A percentile compares a stretch with the other conserved stretches of the same genome.
Evolutionary conservation across 2,329 filamentous ascomycete species (phyloP).

Genomic region (Stenocarpella maydis): DNA sequence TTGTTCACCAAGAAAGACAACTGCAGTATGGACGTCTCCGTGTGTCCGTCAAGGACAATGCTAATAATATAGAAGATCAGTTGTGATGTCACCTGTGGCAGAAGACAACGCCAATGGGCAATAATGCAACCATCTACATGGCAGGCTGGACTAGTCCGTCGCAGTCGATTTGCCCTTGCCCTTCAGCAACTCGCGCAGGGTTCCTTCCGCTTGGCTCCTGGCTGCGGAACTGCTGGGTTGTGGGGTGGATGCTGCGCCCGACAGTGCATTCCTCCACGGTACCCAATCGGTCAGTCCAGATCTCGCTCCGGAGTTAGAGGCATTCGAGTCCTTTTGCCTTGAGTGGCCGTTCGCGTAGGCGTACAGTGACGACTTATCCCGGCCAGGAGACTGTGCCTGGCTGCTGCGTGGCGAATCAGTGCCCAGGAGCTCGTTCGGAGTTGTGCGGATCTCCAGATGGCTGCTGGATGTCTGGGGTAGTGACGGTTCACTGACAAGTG

Average conservation of each 20-base stretch:
- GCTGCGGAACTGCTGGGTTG: constrained; percentile 2
- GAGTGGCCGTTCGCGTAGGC: constrained; percentile 38
- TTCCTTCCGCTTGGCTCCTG: constrained; percentile 63
- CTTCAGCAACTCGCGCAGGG: constrained; percentile 60
- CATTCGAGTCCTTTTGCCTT: constrained; percentile 39
- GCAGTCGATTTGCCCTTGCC: constrained; percentile 41
- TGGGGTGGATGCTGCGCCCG: constrained; percentile 37
- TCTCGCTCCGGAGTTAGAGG: constrained; percentile 44
- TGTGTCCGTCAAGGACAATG: neutral
- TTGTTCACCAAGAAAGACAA: neutral
- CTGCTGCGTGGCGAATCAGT: constrained; percentile 37
- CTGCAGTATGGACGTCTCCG: neutral
- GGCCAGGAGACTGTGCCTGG: constrained; percentile 41
- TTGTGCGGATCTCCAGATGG: constrained; percentile 56
- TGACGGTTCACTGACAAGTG: constrained; percentile 64
- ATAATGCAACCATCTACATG: neutral
- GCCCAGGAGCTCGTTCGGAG: constrained; percentile 40
- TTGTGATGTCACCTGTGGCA: neutral
- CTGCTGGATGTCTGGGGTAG: constrained; percentile 63
- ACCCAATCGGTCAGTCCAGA: constrained; percentile 56
- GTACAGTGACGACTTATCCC: constrained; percentile 31
- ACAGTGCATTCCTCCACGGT: constrained; percentile 49
- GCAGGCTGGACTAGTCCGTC: constrained; percentile 10
- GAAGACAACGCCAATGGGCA: neutral
- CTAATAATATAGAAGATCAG: neutral